Base-by-base conservation (phyloP, 495 filamentous ascomycete species). In the Aspergillus kassunensis region DNA sequence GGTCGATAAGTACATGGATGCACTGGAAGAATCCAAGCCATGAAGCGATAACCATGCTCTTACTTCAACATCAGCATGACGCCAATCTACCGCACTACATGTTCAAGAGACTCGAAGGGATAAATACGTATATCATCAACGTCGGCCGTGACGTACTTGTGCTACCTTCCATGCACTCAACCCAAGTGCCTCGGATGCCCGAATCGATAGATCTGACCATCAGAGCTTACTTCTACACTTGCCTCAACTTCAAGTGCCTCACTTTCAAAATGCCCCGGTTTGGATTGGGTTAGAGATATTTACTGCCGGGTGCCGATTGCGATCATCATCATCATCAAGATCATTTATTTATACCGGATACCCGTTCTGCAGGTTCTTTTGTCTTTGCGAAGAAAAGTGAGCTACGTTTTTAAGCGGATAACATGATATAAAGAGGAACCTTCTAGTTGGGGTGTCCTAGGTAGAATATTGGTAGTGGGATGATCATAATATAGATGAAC, bases 1-100 rank as follows among this genome's bases (percentile, higher is more conserved):
- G 25, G 55, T 77, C 42, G 78, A 86, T 50, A 68, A 80, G 44
- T 86, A 85, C 59, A 74, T 84, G 30, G 82, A 85, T 64, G 83
- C 81, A 1, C 66, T 79, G 56, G 66, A 71, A 45, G 60, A 60
- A 19, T 43, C 39, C 16, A 53, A 47, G 23, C 37, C 54, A 10
- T 61, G 58, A 53, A 48, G 9, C 18, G 18, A 6, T 45, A 15
- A 1, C 11, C 5, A 18, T 21, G 39, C 35, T 35, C 39, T 12
- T 9, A 36, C 20, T 27, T 27, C 44, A n/a, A 27, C 33, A 18
- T 21, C 15, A 49, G 40, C 44, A 19, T 23, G 34, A 44, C 8
- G 31, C 35, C n/a, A n/a, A 24, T 44, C 34, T 31, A 35, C 10
- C 12, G 34, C 15, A 39, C 27, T 34, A 45, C 46, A 50, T 46